Evolutionary conservation across 129 eudicot species (phyloP).

Genomic region (Gnaphalium uliginosum): DNA sequence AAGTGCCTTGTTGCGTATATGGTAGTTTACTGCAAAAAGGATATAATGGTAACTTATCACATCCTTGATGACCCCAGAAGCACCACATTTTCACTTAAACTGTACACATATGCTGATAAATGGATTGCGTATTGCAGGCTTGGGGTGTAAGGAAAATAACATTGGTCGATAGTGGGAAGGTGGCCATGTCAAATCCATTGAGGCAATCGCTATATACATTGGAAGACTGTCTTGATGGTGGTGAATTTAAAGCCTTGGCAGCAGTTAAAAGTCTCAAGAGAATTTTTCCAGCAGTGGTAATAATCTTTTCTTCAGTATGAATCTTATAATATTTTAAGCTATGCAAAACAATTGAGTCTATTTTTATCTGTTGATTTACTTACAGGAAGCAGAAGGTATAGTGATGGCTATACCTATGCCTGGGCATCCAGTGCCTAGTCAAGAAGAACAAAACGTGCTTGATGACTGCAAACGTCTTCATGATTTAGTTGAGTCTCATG

Average conservation of each 20-base stretch:
- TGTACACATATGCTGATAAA: not conserved
- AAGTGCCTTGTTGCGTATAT: not conserved
- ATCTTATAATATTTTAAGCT: not conserved
- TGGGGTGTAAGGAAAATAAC: slow-evolving; percentile 96
- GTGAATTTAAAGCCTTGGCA: slow-evolving; percentile 70
- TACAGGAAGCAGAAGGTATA: slow-evolving; percentile 82
- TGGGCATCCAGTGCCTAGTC: slow-evolving; percentile 75
- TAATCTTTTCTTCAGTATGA: slow-evolving; percentile 10
- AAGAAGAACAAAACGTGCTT: slow-evolving; percentile 67
- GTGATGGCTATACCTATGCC: slow-evolving; percentile 98
- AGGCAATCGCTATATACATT: slow-evolving; percentile 84
- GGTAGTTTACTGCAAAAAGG: slow-evolving; percentile 4
- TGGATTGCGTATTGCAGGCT: slow-evolving; percentile 48
- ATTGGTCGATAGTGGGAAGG: slow-evolving; percentile 85
- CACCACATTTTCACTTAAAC: not conserved
- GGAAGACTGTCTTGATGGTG: slow-evolving; percentile 84
- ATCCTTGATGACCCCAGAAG: not conserved
- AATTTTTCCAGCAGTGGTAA: slow-evolving; percentile 85
- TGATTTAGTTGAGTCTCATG: slow-evolving; percentile 76
- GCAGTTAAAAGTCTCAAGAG: slow-evolving; percentile 66
- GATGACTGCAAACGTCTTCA: slow-evolving; percentile 70
- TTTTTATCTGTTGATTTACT: not conserved
- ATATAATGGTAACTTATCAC: slow-evolving; percentile 15
- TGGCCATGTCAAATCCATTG: slow-evolving; percentile 92
- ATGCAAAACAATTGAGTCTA: not conserved